Percentiles rank a stretch among this genome's conserved stretches.
Evolutionary conservation across 192 early-diverging fungal species (phyloP).

Genomic region (Helicostylum pulchrum): DNA sequence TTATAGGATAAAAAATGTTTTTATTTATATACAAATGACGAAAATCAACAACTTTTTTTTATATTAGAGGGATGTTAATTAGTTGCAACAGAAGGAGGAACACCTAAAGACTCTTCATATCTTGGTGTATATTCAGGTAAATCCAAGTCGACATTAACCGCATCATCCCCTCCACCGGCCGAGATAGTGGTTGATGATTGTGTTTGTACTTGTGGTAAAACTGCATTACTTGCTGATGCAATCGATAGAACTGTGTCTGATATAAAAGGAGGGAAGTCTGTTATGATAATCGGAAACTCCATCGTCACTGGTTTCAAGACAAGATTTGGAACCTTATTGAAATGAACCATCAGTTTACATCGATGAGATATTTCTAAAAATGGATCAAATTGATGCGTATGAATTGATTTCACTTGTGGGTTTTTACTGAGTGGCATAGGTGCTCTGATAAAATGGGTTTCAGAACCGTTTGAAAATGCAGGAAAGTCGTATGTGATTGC

Average conservation of each 20-base stretch:
- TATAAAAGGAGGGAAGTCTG: conserved; percentile 22
- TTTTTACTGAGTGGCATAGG: conserved; percentile 26
- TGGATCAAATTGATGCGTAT: conserved; percentile 27
- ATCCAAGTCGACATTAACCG: conserved; percentile 32
- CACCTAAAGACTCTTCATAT: conserved; percentile 10
- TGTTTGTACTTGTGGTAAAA: not conserved
- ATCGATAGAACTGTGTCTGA: not conserved
- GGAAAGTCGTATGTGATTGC: conserved; percentile 23
- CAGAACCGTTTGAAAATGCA: conserved; percentile 22
- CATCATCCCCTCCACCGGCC: conserved; percentile 28
- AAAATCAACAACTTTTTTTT: too few species aligned
- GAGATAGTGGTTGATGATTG: not conserved
- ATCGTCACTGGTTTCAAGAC: conserved; percentile 16
- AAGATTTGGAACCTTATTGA: conserved; percentile 2
- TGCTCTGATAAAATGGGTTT: conserved; percentile 35
- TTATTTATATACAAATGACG: too few species aligned
- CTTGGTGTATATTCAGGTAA: conserved; percentile 37
- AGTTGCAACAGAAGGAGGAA: too few species aligned
- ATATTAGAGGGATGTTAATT: too few species aligned
- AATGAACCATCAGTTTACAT: conserved; percentile 25
- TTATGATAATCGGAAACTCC: conserved; percentile 35
- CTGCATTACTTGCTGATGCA: not conserved
- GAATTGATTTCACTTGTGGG: not conserved
- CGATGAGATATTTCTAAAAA: conserved; percentile 35
- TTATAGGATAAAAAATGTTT: too few species aligned